A percentile compares a stretch with the other conserved stretches of the same genome.
Evolutionary conservation across 2,329 filamentous ascomycete species (phyloP).

Genomic region (Reticulascus tulasneorum): DNA sequence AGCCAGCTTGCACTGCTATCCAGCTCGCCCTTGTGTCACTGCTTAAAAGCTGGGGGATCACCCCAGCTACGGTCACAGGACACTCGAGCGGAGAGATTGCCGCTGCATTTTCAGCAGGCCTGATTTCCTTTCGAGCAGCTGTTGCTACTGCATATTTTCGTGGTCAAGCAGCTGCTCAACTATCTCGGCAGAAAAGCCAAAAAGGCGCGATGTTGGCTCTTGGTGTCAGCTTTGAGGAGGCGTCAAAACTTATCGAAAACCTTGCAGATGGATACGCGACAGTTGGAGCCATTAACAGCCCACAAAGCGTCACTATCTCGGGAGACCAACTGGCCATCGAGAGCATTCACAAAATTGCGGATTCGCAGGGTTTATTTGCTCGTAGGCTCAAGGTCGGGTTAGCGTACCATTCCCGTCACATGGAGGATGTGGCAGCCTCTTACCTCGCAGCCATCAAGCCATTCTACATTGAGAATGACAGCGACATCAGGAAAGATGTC

Average conservation of each 20-base stretch:
- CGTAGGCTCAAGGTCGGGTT: constrained; percentile 4
- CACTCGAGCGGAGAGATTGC: constrained; percentile 32
- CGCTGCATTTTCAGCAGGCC: constrained; percentile 25
- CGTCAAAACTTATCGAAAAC: constrained; percentile 6
- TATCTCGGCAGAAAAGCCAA: constrained; percentile 3
- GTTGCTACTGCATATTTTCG: constrained; percentile 10
- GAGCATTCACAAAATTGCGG: constrained; percentile 21
- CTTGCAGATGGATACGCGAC: constrained; percentile 5
- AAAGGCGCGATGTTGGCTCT: constrained; percentile 20
- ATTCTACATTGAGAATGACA: too few species aligned
- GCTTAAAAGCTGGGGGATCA: constrained; percentile 21
- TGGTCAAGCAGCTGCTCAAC: constrained; percentile 9
- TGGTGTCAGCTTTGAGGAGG: constrained; percentile 15
- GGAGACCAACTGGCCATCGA: constrained; percentile 23
- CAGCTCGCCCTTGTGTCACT: constrained; percentile 33
- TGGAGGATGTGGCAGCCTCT: constrained; percentile 1
- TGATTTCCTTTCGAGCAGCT: constrained; percentile 19
- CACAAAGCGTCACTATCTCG: constrained; percentile 33
- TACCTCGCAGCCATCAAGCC: constrained; percentile 3
- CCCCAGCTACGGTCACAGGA: constrained; percentile 20
- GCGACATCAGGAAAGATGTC: not conserved
- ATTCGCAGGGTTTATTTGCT: constrained; percentile 15
- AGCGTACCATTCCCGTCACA: constrained; percentile 6
- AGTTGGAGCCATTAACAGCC: constrained; percentile 44
- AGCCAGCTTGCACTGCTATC: constrained; percentile 31